Evolutionary conservation across 1,284 basidiomycete species (phyloP).

Genomic region (Cryptococcus maquisensis): DNA sequence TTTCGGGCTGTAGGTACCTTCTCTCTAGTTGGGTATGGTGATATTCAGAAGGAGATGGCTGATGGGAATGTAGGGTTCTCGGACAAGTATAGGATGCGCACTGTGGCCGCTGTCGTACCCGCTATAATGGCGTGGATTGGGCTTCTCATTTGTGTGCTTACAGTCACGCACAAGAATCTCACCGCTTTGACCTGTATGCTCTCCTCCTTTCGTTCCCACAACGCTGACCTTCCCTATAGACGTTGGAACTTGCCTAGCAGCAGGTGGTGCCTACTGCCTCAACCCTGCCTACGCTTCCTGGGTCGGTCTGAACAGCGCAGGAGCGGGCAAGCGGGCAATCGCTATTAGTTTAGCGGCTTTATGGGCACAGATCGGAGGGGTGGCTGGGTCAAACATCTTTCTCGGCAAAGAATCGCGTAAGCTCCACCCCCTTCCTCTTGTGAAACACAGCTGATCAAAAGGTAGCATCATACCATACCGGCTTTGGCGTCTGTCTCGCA

Average conservation of each 20-base stretch:
- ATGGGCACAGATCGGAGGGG: constrained; percentile 26
- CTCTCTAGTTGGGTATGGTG: too few relatives aligned
- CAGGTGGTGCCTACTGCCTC: constrained; percentile 30
- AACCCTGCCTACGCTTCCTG: constrained; percentile 26
- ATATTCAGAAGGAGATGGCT: too few relatives aligned
- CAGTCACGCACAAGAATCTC: constrained; percentile 17
- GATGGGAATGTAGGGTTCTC: not conserved
- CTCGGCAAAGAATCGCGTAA: constrained; percentile 27
- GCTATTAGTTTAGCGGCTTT: constrained; percentile 25
- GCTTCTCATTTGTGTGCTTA: constrained; percentile 5
- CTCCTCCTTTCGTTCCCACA: not conserved
- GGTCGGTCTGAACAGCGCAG: constrained; percentile 30
- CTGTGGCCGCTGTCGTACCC: not conserved
- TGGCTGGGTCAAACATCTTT: constrained; percentile 31
- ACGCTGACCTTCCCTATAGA: constrained; percentile 7
- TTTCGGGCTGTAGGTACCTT: constrained; percentile 5
- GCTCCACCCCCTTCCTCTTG: not conserved
- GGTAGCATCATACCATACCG: constrained; percentile 18
- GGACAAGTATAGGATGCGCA: constrained; percentile 2
- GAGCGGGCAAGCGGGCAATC: constrained; percentile 30
- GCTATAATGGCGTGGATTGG: not conserved
- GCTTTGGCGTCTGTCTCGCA: constrained; percentile 30
- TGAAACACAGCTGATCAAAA: constrained; percentile 7
- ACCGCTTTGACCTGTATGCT: constrained; percentile 23
- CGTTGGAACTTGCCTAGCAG: constrained; percentile 24